A percentile compares a stretch with the other conserved stretches of the same genome.
Evolutionary conservation across 129 eudicot species (phyloP).

Genomic region (Centella asiatica): DNA sequence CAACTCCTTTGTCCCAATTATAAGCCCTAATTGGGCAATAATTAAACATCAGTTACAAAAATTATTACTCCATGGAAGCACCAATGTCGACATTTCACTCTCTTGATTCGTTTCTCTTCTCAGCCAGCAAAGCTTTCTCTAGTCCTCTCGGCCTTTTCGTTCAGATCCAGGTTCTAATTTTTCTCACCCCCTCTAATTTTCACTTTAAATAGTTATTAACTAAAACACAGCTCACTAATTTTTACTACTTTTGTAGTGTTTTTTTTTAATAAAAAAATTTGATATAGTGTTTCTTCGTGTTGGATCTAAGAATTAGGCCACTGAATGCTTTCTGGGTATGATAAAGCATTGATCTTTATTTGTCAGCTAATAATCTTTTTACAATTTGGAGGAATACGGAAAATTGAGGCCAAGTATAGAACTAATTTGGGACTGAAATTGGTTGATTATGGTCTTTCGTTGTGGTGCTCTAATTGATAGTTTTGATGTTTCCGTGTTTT

Average conservation of each 20-base stretch:
- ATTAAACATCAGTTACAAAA: background rate
- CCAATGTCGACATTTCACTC: conserved; percentile 36
- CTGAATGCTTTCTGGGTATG: background rate
- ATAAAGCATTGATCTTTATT: too few species aligned
- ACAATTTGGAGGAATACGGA: background rate
- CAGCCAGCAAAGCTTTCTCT: conserved; percentile 58
- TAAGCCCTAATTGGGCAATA: too few species aligned
- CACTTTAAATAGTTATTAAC: background rate
- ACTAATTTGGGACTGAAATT: background rate
- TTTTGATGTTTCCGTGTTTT: background rate
- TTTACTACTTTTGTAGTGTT: background rate
- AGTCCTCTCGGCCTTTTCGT: conserved; percentile 52
- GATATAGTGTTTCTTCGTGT: background rate
- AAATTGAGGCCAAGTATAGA: background rate
- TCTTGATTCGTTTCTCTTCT: conserved; percentile 46
- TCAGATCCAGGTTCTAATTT: conserved; percentile 78
- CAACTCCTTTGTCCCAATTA: too few species aligned
- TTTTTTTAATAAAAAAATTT: too few species aligned
- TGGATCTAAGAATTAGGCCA: conserved; percentile 19
- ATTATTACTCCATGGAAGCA: background rate
- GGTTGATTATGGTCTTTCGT: background rate
- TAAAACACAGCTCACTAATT: background rate
- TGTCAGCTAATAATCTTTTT: background rate
- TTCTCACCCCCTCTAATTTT: background rate
- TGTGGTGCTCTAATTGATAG: background rate